Evolutionary conservation across 495 filamentous ascomycete species (phyloP).

Genomic region (Aspergillus sparsus): DNA sequence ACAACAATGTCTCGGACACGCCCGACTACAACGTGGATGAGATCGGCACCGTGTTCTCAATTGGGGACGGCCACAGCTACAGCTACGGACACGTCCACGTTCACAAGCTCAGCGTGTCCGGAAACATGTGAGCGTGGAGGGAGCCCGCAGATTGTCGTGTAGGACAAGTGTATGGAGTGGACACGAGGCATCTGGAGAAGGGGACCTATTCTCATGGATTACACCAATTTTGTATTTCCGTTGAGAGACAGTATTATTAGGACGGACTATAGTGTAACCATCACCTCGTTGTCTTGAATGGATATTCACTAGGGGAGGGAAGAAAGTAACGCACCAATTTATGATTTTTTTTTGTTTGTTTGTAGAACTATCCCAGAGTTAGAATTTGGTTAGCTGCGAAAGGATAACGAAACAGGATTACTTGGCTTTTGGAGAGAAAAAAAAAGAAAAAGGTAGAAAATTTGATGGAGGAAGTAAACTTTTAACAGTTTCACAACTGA

Average conservation of each 20-base stretch:
- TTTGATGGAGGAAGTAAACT: background rate
- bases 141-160: constrained; percentile 16
- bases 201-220: background rate
- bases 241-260: constrained; percentile 1
- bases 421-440: too few species aligned
- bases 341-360: too few species aligned
- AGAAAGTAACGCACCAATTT: too few species aligned
- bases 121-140: constrained; percentile 21
- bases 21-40: constrained; percentile 15
- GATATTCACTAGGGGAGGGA: too few species aligned
- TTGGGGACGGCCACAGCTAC: constrained; percentile 9
- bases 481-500: constrained; percentile 4
- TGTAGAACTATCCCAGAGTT: too few species aligned
- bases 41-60: constrained; percentile 14
- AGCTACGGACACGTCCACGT: constrained; percentile 5
- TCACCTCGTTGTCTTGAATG: too few species aligned
- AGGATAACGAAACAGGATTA: too few species aligned
- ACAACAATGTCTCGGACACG: constrained; percentile 18
- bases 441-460: background rate
- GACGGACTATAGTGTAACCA: constrained; percentile 10
- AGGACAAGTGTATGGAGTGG: constrained; percentile 5
- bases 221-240: constrained; percentile 14
- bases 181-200: constrained; percentile 8
- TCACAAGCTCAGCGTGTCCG: constrained; percentile 1
- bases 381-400: too few species aligned